phyloP scores from a whole-genome alignment of 768 basidiomycete species.

The Boletellus emodensis region DNA sequence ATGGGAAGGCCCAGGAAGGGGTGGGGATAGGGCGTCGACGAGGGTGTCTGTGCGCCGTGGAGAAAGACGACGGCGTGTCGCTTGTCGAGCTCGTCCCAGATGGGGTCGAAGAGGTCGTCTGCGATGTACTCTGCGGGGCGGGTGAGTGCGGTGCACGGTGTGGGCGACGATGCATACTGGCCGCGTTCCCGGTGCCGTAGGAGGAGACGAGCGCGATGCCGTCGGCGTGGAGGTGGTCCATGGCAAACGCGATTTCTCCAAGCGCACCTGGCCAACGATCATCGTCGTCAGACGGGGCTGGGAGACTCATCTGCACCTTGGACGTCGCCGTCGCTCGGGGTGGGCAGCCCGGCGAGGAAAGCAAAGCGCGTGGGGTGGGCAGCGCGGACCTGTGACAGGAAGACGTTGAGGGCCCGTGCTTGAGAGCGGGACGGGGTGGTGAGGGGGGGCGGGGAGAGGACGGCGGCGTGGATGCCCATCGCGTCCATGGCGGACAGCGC shows the following conservation, averaged over 20 bases:
- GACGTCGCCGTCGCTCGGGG: slow-evolving; percentile 46
- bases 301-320: slow-evolving; percentile 39
- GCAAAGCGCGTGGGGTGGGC: slow-evolving; percentile 56
- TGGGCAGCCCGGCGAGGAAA: slow-evolving; percentile 66
- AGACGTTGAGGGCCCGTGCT: slow-evolving; percentile 46
- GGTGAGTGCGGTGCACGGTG: slow-evolving; percentile 2
- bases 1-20: slow-evolving; percentile 63
- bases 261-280: slow-evolving; percentile 44
- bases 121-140: slow-evolving; percentile 55
- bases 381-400: slow-evolving; percentile 45
- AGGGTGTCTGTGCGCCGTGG: slow-evolving; percentile 65
- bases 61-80: slow-evolving; percentile 63
- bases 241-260: slow-evolving; percentile 54
- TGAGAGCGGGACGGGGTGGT: slow-evolving; percentile 39
- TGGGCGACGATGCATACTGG: slow-evolving; percentile 40
- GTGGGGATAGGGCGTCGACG: slow-evolving; percentile 62
- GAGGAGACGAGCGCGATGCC: slow-evolving; percentile 66
- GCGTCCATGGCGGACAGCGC: slow-evolving; percentile 64
- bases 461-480: slow-evolving; percentile 52
- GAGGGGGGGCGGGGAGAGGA: slow-evolving; percentile 65
- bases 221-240: slow-evolving; percentile 59
- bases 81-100: slow-evolving; percentile 68
- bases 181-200: slow-evolving; percentile 51
- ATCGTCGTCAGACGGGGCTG: background rate
- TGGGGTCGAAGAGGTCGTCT: slow-evolving; percentile 55